Evolutionary conservation across 805 yeast species (phyloP), one percentile per base, ranked within the genome.

Genomic region (Cephaloascus fragrans): DNA sequence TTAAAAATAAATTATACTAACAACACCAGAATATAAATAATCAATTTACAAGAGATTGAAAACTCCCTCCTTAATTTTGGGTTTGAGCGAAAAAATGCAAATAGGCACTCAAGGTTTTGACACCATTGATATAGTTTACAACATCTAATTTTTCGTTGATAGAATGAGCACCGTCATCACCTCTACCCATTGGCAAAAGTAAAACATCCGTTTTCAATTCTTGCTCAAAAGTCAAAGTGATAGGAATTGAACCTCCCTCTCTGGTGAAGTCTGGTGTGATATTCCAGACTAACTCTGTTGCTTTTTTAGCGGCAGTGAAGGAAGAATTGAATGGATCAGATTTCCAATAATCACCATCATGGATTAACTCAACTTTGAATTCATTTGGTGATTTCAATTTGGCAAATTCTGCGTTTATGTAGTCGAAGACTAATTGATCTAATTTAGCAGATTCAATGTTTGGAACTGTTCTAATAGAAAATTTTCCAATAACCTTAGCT

Each of bases 161-260:
- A 18, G 96, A 87, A 62, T 93, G 99, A 36, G 99, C 98, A 52
- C 98, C 98, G 56, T 93, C 99, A 59, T 93, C 97, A 49, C 98
- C 98, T 66, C 94, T 83, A 47, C 99, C 99, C 83, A 93, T 84
- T 46, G 99, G 98, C 51, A 93, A 75, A 54, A 93, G 71, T 46
- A 93, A 70, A 26, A 89, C 97, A 46, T 80, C 80, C 18, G 94
- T 84, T 51, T 84, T 80, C 54, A 93, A 73, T 57, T 78, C 80
- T 53, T 88, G 73, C 69, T 93, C 96, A 64, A 93, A 93, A 28
- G 96, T 83, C 49, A 93, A 64, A 18, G 99, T 90, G 59, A 93
- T 89, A 47, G 99, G 99, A 56, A 93, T 93, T 3, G 97, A 89
- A 31, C 99, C 99, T 54, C 99, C 99, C 68, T 93, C 99, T 69